These are phyloP conservation scores for Umbelopsis ramanniana DNA, from an alignment of 192 early-diverging fungal species.

Conservation along the genomic window DNA sequence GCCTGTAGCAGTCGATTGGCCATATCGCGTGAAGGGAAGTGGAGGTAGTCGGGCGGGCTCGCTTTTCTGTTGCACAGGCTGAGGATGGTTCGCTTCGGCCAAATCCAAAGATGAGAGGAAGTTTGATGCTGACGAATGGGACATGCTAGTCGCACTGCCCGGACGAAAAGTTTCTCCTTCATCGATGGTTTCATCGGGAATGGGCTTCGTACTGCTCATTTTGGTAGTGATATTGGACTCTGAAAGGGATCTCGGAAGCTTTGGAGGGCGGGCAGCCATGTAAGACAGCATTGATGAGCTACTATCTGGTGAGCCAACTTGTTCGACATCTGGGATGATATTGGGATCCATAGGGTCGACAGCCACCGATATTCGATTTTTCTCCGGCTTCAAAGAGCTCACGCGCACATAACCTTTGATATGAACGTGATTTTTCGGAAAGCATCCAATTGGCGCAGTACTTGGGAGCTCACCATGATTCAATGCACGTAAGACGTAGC, in stretches of 20 bases:
- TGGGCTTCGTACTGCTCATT: not conserved
- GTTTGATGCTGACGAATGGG: not conserved
- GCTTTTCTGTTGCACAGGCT: not conserved
- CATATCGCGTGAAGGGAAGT: constrained; percentile 45
- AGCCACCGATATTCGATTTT: not conserved
- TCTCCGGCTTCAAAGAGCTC: constrained; percentile 24
- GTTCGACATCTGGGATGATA: not conserved
- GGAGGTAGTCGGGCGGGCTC: constrained; percentile 35
- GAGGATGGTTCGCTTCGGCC: not conserved
- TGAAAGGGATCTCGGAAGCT: constrained; percentile 1
- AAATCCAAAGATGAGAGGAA: constrained; percentile 1
- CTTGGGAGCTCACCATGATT: constrained; percentile 42
- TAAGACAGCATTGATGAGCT: not conserved
- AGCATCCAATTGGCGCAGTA: constrained; percentile 51
- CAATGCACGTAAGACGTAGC: constrained; percentile 59
- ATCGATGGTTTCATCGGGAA: not conserved
- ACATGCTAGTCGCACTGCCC: constrained; percentile 16
- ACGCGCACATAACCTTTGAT: constrained; percentile 51
- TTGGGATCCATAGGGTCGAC: constrained; percentile 4
- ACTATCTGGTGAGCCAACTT: not conserved
- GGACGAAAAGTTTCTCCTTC: constrained; percentile 13
- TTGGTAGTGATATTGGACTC: not conserved
- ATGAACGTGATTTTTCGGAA: constrained; percentile 58
- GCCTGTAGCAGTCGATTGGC: constrained; percentile 58
- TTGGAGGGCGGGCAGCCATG: not conserved